Evolutionary conservation across 768 basidiomycete genomes (phyloP).

Genomic region (Termitomyces sp.): DNA sequence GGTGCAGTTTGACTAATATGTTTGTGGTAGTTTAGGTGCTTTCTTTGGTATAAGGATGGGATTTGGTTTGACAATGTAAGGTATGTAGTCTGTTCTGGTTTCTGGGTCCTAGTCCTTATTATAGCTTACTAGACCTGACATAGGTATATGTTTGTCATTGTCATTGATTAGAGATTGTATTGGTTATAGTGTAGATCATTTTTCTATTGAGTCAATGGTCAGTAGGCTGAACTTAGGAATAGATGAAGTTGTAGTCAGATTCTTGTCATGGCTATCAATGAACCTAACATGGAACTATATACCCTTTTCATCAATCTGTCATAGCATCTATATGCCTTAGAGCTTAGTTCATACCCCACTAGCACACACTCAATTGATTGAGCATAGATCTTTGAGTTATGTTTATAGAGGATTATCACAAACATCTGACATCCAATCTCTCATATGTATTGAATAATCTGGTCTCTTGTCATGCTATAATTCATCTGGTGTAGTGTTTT

Average conservation of each 20-base stretch:
- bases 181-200: background rate
- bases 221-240: background rate
- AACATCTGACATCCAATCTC: background rate
- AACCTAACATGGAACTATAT: background rate
- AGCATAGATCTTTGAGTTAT: background rate
- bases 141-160: too few species aligned
- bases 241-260: background rate
- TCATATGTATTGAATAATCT: background rate
- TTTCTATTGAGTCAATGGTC: background rate
- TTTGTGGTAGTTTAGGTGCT: too few species aligned
- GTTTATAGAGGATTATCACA: background rate
- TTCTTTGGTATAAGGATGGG: too few species aligned
- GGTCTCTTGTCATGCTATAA: too few species aligned
- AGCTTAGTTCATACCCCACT: background rate
- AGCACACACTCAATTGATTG: background rate
- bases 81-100: too few species aligned
- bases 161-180: background rate
- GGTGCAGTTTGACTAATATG: background rate
- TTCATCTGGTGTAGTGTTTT: too few species aligned
- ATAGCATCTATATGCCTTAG: background rate
- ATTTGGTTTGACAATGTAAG: too few species aligned
- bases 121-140: too few species aligned
- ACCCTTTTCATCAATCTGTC: background rate
- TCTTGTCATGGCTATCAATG: background rate
- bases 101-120: too few species aligned